Evolutionary conservation across 164 flowering plant genomes (phyloP), one percentile per base, ranked within the genome.

Genomic region (Akebia trifoliata): DNA sequence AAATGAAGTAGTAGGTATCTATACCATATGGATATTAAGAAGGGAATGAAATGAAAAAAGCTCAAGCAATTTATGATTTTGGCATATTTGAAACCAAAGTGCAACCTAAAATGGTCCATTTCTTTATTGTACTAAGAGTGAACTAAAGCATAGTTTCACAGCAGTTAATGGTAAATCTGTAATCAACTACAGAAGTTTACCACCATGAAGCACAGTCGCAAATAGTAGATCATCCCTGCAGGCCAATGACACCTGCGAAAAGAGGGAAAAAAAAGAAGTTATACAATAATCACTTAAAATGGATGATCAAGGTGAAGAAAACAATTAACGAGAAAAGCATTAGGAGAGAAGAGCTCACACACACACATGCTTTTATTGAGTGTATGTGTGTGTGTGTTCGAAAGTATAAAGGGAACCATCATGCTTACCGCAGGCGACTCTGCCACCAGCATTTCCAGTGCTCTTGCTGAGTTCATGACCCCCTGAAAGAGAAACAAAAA

Each of bases 381-480:
- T 3, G 42, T 2, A 39, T 7, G 9, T 10, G 26, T 1, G 25
- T 5, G 11, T 54, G 18, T 38, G 8, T 20, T 11, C 6, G 2
- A 25, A 31, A 6, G 42, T 12, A 30, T 21, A 12, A 40, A 46
- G 48, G 30, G 32, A 7, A 21, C 53, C 8, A 18, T 3, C 22
- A 2, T 40, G 37, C 88, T 72, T 63, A 85, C 97, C 97, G 42
- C 97, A 90, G 48, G 91, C 95, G 20, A 87, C 54, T 60, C 97
- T 74, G 61, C 87, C 97, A 56, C 95, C 95, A 65, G 97, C 95
- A 78, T 90, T 90, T 62, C 97, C 97, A 45, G 97, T 90, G 69
- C 67, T 64, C 67, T 79, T 79, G 86, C 97, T 90, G 57, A 90
- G 95, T 61, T 90, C 95, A 72, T 87, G 95, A 25, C 95, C 95